Evolutionary conservation across 371 early-diverging fungal genomes (phyloP).

Genomic region (Smittium mucronatum): DNA sequence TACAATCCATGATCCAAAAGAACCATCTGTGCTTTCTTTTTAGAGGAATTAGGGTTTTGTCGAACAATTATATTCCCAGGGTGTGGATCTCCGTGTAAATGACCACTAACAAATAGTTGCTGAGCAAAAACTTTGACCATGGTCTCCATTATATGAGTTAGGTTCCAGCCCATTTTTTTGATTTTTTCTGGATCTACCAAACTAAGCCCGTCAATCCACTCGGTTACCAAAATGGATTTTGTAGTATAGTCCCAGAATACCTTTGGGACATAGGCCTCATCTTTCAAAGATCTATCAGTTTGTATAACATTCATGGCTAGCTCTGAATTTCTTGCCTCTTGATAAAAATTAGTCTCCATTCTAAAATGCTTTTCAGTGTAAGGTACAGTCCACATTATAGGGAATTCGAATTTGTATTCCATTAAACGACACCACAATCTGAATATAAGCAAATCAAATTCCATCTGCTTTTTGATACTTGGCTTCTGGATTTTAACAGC

Average conservation of each 20-base stretch:
- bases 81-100: slow-evolving; percentile 83
- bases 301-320: slow-evolving; percentile 38
- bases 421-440: slow-evolving; percentile 42
- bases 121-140: slow-evolving; percentile 73
- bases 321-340: slow-evolving; percentile 72
- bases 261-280: slow-evolving; percentile 59
- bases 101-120: slow-evolving; percentile 78
- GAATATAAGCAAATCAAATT: slow-evolving; percentile 67
- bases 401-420: slow-evolving; percentile 70
- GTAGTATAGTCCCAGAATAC: slow-evolving; percentile 62
- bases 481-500: slow-evolving; percentile 93
- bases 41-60: slow-evolving; percentile 36
- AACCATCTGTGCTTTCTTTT: slow-evolving; percentile 37
- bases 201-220: slow-evolving; percentile 70
- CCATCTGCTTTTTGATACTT: slow-evolving; percentile 63
- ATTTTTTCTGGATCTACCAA: slow-evolving; percentile 66
- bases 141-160: slow-evolving; percentile 51
- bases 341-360: slow-evolving; percentile 74
- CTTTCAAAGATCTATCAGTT: slow-evolving; percentile 36
- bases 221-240: slow-evolving; percentile 61
- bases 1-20: slow-evolving; percentile 91
- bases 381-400: slow-evolving; percentile 64
- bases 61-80: slow-evolving; percentile 79
- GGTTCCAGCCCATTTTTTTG: slow-evolving; percentile 42
- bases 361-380: slow-evolving; percentile 62